Conservation (phyloP, 2,329 filamentous ascomycete genomes). For the Meredithiella fracta region DNA sequence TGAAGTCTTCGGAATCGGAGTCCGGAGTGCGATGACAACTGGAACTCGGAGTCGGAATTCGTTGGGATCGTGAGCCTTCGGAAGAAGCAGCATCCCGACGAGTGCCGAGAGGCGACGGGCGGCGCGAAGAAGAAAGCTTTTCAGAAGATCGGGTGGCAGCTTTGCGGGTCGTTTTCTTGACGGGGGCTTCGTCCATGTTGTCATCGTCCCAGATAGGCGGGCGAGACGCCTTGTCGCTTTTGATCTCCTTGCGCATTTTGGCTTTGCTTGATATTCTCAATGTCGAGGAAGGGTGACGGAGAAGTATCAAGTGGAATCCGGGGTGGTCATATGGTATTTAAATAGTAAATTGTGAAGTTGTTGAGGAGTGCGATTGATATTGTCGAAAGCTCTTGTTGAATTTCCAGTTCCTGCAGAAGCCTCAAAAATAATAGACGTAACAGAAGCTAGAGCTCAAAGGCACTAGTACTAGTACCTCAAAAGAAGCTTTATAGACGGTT, state of each 20-base stretch:
- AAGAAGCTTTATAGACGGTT: neutral
- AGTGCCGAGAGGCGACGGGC: constrained; percentile 8
- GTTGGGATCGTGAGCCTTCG: constrained; percentile 10
- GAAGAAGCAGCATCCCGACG: constrained; percentile 7
- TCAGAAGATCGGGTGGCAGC: neutral
- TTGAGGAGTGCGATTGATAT: neutral
- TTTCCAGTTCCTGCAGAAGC: neutral
- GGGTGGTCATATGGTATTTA: too few species aligned
- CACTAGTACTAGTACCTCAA: neutral
- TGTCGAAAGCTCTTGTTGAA: neutral
- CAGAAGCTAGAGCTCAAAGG: neutral
- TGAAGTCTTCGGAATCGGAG: constrained; percentile 7
- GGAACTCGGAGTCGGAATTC: constrained; percentile 10
- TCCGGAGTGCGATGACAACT: constrained; percentile 12
- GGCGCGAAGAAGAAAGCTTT: constrained; percentile 1
- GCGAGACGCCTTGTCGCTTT: constrained; percentile 4
- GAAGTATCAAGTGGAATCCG: too few species aligned
- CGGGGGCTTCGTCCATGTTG: constrained; percentile 1
- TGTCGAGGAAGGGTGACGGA: neutral
- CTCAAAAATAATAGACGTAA: too few species aligned
- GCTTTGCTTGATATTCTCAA: neutral
- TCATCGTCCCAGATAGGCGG: constrained; percentile 5
- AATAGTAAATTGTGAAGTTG: neutral
- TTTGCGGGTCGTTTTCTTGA: constrained; percentile 3
- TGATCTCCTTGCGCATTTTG: constrained; percentile 2